phyloP scores from a whole-genome alignment of 2,329 filamentous ascomycete genomes.

The Arthrinium phaeospermum region DNA sequence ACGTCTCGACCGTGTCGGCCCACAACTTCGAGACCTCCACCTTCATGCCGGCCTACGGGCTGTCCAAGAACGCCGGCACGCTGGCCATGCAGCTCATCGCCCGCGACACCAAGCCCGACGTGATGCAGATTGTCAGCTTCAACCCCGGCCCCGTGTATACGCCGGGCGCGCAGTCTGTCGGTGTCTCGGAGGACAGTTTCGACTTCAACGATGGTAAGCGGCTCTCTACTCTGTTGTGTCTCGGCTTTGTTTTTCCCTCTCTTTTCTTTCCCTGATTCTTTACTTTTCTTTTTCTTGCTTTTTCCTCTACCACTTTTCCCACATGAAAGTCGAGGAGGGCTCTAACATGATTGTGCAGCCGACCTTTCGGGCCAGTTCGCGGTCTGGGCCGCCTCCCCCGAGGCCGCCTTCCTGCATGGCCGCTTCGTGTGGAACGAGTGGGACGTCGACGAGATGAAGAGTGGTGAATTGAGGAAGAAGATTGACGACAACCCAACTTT shows the following conservation, averaged over 20 bases:
- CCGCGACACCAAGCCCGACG: slow-evolving; percentile 37
- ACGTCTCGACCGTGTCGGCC: neutral
- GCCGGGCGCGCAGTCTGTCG: slow-evolving; percentile 29
- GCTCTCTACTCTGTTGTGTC: too few species aligned
- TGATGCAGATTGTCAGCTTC: slow-evolving; percentile 47
- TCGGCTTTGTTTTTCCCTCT: too few species aligned
- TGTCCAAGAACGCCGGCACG: slow-evolving; percentile 46
- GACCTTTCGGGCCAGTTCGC: slow-evolving; percentile 36
- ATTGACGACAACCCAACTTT: slow-evolving; percentile 33
- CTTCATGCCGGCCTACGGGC: slow-evolving; percentile 35
- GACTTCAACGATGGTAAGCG: neutral
- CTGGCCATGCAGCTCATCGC: slow-evolving; percentile 46
- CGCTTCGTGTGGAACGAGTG: slow-evolving; percentile 55
- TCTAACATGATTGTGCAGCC: slow-evolving; percentile 25
- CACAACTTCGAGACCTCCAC: neutral
- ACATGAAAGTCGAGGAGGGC: too few species aligned
- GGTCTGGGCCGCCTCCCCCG: slow-evolving; percentile 50
- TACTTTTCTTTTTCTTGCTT: too few species aligned
- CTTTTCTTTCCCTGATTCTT: too few species aligned
- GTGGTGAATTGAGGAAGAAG: slow-evolving; percentile 26
- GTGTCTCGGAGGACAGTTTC: neutral
- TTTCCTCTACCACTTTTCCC: too few species aligned
- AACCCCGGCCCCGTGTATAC: slow-evolving; percentile 48
- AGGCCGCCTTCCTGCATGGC: slow-evolving; percentile 52
- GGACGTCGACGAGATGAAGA: slow-evolving; percentile 57